Evolutionary conservation across 352 stramenopile genomes (phyloP), one percentile per base, ranked within the genome.

Genomic region (Globisporangium nunn): DNA sequence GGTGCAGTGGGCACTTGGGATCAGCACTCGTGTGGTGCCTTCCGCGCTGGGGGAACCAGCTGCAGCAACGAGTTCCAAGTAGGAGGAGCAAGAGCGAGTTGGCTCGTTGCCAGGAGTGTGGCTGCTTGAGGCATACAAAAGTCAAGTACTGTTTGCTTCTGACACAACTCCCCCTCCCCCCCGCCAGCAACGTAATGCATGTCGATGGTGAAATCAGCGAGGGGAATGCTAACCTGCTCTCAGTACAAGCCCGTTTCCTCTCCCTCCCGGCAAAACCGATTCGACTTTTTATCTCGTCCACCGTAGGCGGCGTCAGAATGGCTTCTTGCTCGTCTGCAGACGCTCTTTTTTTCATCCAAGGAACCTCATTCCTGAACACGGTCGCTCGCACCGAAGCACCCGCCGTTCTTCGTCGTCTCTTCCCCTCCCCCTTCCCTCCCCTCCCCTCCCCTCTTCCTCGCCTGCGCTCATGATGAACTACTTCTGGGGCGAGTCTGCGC

Each of bases 391-490:
- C 37, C 37, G n/a, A 43, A 43, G 37, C 37, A 43, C 37, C 11
- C 37, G 37, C 37, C 23, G 11, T 44, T 54, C 50, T 52, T n/a
- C n/a, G n/a, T n/a, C 17, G 29, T 29, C 30, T 40, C 58, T 52
- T 29, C 37, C 17, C 29, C 18, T 40, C 0, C 33, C 12, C 4
- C 5, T 49, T 39, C 31, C 29, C 29, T 23, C 0, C 52, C 17
- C 17, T 17, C 43, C 7, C 11, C 43, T 10, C 15, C 8, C 41
- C 41, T 47, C 1, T 23, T 5, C 41, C 15, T 28, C 2, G 2
- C 41, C 37, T 17, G 2, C 35, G 6, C 37, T 12, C 5, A 64
- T 46, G 18, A 65, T 65, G 59, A 65, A 65, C 49, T 65, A 61
- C 53, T 58, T 65, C 39, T 65, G 41, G 40, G 53, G 59, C 5